Percentiles rank a stretch among this genome's conserved stretches.
These are phyloP conservation scores for Leishmania gerbilli DNA, from an alignment of 208 protist species.

Conservation along the genomic window DNA sequence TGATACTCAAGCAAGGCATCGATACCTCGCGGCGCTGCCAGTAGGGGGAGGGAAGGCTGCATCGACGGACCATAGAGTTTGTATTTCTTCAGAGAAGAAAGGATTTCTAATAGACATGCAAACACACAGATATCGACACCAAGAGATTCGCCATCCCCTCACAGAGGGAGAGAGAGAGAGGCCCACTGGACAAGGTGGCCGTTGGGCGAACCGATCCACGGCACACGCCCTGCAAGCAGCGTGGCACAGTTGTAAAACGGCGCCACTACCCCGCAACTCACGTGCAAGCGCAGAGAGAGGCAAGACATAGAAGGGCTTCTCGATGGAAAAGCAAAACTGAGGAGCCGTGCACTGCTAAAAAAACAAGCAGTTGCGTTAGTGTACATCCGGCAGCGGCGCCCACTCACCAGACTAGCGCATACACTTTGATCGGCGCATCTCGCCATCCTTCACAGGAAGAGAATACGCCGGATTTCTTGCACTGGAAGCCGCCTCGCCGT, in stretches of 20 bases:
- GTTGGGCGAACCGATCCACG: neutral
- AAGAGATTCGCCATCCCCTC: neutral
- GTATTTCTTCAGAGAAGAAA: neutral
- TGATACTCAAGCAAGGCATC: neutral
- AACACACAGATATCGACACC: neutral
- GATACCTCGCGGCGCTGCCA: neutral
- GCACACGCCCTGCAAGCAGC: neutral
- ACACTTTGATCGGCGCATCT: neutral
- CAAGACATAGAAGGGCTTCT: neutral
- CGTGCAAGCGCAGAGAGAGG: neutral
- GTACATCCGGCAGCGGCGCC: constrained; percentile 9
- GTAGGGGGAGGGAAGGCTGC: neutral
- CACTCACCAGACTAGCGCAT: neutral
- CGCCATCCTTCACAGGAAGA: constrained; percentile 42
- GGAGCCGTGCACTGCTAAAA: neutral
- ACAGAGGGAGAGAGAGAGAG: neutral
- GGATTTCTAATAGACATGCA: constrained; percentile 8
- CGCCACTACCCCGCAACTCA: neutral
- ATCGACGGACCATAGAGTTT: neutral
- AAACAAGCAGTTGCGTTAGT: neutral
- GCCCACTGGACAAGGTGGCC: neutral
- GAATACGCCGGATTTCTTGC: constrained; percentile 63
- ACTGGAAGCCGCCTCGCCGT: constrained; percentile 62
- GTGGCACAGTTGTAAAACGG: neutral
- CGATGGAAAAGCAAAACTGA: neutral